Percentiles rank a stretch among this genome's conserved stretches.
These are phyloP conservation scores for Neltuma alba DNA, from an alignment of 306 rosid genomes.

Conservation along the genomic window DNA sequence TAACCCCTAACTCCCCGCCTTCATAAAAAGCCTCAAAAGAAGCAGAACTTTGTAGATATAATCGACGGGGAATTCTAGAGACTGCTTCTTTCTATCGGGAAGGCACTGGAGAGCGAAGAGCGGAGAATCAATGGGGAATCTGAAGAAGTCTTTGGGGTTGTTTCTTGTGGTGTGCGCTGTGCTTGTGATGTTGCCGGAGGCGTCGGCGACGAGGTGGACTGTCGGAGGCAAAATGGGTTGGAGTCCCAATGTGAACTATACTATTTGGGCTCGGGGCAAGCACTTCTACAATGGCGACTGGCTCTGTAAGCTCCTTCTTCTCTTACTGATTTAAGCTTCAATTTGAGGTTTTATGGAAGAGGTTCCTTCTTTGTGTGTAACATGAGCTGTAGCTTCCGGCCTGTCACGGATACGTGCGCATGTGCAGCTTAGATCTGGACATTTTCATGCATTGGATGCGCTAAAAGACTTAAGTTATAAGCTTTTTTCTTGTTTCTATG, in stretches of 20 bases:
- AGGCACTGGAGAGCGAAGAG: conserved; percentile 3
- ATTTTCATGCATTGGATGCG: conserved; percentile 14
- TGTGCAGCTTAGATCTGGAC: conserved; percentile 51
- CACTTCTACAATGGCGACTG: conserved; percentile 94
- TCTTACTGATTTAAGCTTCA: not conserved
- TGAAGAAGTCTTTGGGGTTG: conserved; percentile 38
- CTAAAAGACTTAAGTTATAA: conserved; percentile 24
- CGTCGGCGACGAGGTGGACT: conserved; percentile 55
- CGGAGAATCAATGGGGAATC: conserved; percentile 46
- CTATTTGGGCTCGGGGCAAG: conserved; percentile 66
- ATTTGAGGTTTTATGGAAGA: not conserved
- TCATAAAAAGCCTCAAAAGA: conserved; percentile 25
- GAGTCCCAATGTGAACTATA: conserved; percentile 73
- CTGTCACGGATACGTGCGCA: not conserved
- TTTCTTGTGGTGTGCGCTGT: conserved; percentile 36
- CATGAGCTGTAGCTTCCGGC: not conserved
- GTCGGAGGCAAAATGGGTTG: conserved; percentile 80
- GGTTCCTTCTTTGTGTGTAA: not conserved
- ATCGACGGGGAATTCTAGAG: conserved; percentile 44
- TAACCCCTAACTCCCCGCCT: conserved; percentile 19
- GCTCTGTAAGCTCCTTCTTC: conserved; percentile 64
- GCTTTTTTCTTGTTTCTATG: conserved; percentile 22
- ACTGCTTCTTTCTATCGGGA: not conserved
- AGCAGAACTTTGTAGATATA: conserved; percentile 27
- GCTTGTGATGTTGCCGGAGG: conserved; percentile 56